Evolutionary conservation across 129 eudicot genomes (phyloP), one percentile per base, ranked within the genome.

Genomic region (Deinandra increscens): DNA sequence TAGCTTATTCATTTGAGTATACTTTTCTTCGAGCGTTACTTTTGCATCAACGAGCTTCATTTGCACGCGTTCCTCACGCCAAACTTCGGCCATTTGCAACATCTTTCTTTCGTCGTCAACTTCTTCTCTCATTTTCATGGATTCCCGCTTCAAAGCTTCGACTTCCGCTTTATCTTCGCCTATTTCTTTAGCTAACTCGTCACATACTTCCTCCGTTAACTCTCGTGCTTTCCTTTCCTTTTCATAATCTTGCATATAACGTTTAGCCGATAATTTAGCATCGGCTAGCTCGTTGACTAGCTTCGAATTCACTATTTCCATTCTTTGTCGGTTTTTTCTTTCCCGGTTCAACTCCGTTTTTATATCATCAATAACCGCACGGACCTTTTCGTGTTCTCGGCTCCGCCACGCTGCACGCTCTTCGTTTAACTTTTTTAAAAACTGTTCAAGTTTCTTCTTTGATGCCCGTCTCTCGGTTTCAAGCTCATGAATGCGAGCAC

Each of bases 1-100:
- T 2, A 89, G 75, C 34, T 43, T 78, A 59, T 81, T 89, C 98
- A 92, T 92, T 43, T 84, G 86, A 9, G 85, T 58, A 46, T 64
- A 92, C 69, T 87, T 89, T 23, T 92, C 91, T 76, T 89, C 96
- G 18, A 92, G 90, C 43, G 85, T 79, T 46, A 89, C 91, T 73
- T 89, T 92, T 12, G 96, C 96, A 74, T 92, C 98, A 22, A 92
- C 71, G 3, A 92, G 82, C 81, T 92, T 92, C 98, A 92, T 89
- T 65, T 92, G 98, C 23, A 92, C 96, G 3, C 98, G 91, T 71
- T 92, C 98, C 81, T 92, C 98, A n/a, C 98, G 89, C 98, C 98
- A 92, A 33, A 89, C 98, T 84, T 92, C 98, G 0, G 98, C 96
- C 91, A 92, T 92, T 68, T 92, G 98, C 73, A 92, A 72, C 95